A percentile compares a stretch with the other conserved stretches of the same genome.
Conservation (phyloP, 208 protist genomes). For the Acanthamoeba rhysodes region DNA sequence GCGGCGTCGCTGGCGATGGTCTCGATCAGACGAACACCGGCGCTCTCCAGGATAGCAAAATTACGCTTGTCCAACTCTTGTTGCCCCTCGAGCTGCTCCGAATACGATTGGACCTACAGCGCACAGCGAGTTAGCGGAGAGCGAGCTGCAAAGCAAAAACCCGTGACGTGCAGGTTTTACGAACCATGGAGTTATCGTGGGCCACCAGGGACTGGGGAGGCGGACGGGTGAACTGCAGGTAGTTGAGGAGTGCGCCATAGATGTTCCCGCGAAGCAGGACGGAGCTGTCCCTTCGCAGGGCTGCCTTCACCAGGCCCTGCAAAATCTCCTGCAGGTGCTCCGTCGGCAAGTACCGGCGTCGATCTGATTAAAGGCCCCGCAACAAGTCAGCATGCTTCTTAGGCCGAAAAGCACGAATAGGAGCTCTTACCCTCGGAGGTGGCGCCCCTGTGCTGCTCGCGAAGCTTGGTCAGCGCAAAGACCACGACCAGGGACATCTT, state of each 20-base stretch:
- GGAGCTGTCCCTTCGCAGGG: conserved; percentile 43
- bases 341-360: background rate
- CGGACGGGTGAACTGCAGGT: conserved; percentile 69
- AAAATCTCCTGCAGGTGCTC: conserved; percentile 43
- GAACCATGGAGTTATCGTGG: conserved; percentile 22
- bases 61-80: conserved; percentile 56
- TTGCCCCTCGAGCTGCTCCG: conserved; percentile 27
- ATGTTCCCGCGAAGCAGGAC: conserved; percentile 51
- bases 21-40: conserved; percentile 44
- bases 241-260: conserved; percentile 72
- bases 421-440: background rate
- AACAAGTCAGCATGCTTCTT: background rate
- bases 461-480: conserved; percentile 63
- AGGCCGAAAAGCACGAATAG: background rate
- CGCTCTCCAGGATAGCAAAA: conserved; percentile 68
- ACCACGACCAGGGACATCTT: conserved; percentile 71
- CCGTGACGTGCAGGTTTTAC: background rate
- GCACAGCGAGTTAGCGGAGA: background rate
- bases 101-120: background rate
- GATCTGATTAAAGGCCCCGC: background rate
- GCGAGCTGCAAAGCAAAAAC: background rate
- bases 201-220: background rate
- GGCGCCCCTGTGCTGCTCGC: conserved; percentile 68
- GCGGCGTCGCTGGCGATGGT: conserved; percentile 55
- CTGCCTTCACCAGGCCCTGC: conserved; percentile 8